A percentile compares a stretch with the other conserved stretches of the same genome.
These are phyloP conservation scores for Nemania sp. DNA, from an alignment of 2,329 filamentous ascomycete species.

Conservation along the genomic window DNA sequence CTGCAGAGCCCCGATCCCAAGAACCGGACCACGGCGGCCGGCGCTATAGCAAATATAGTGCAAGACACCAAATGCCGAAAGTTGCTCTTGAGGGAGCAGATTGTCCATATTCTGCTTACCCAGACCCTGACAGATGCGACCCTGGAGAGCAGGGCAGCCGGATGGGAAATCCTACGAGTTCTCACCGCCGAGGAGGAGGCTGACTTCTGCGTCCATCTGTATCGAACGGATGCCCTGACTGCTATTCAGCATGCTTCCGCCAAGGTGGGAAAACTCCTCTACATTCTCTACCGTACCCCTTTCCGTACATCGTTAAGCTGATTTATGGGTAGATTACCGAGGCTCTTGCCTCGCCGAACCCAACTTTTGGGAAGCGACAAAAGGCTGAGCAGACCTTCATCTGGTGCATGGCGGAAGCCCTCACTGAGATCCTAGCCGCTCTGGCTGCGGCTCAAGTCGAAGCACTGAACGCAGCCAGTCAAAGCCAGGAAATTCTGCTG, in stretches of 20 bases:
- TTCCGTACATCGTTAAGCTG: not conserved
- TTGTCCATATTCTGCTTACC: constrained; percentile 65
- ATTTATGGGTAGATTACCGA: constrained; percentile 46
- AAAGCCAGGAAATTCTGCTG: constrained; percentile 52
- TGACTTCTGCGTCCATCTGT: constrained; percentile 70
- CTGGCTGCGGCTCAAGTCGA: constrained; percentile 65
- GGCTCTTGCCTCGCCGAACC: constrained; percentile 48
- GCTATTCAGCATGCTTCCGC: constrained; percentile 62
- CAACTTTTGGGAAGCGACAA: constrained; percentile 51
- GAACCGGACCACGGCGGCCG: constrained; percentile 62
- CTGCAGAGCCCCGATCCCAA: constrained; percentile 63
- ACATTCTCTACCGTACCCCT: not conserved
- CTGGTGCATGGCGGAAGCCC: constrained; percentile 59
- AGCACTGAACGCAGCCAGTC: constrained; percentile 58
- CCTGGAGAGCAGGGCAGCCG: constrained; percentile 66
- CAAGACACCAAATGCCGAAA: constrained; percentile 66
- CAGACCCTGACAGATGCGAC: constrained; percentile 67
- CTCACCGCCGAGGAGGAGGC: constrained; percentile 66
- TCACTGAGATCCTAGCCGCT: constrained; percentile 57
- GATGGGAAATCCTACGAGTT: constrained; percentile 68
- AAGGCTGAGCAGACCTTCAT: constrained; percentile 59
- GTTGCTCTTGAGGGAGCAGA: constrained; percentile 67
- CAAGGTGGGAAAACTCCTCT: constrained; percentile 47
- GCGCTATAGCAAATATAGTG: constrained; percentile 64
- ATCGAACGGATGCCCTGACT: constrained; percentile 63